Percentiles rank a stretch among this genome's conserved stretches.
These are phyloP conservation scores for Eimeria mitis DNA, from an alignment of 169 alveolate genomes.

Conservation along the genomic window DNA sequence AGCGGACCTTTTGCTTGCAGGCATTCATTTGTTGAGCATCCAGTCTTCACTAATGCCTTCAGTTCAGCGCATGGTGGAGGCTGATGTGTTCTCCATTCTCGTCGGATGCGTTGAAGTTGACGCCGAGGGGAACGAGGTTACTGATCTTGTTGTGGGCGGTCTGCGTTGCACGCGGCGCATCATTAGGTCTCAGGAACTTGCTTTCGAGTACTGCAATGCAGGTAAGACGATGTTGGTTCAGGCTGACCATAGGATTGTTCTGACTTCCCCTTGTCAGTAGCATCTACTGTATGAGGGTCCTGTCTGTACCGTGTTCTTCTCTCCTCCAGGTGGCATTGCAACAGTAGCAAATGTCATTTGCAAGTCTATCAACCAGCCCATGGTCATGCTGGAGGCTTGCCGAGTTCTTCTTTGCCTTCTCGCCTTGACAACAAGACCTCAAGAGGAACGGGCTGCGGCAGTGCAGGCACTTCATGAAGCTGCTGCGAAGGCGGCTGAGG, in stretches of 20 bases:
- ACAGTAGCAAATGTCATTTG: conserved; percentile 88
- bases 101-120: conserved; percentile 90
- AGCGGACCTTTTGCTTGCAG: conserved; percentile 2
- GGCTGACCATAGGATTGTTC: neutral
- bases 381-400: conserved; percentile 92
- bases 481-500: conserved; percentile 51
- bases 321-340: conserved; percentile 90
- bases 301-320: neutral
- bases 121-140: conserved; percentile 88
- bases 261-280: too few species aligned
- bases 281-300: neutral
- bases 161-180: conserved; percentile 93
- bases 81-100: conserved; percentile 91
- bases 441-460: conserved; percentile 80
- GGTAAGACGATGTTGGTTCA: conserved; percentile 20
- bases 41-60: conserved; percentile 90
- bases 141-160: conserved; percentile 91
- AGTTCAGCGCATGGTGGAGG: conserved; percentile 89
- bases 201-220: conserved; percentile 92
- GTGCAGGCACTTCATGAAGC: conserved; percentile 79
- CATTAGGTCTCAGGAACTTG: conserved; percentile 91
- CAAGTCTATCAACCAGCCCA: conserved; percentile 90
- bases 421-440: conserved; percentile 71
- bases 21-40: conserved; percentile 89
- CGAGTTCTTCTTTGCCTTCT: conserved; percentile 80